Evolutionary conservation across 805 yeast genomes (phyloP), one percentile per base, ranked within the genome.

Genomic region (Wickerhamiella shivajii): DNA sequence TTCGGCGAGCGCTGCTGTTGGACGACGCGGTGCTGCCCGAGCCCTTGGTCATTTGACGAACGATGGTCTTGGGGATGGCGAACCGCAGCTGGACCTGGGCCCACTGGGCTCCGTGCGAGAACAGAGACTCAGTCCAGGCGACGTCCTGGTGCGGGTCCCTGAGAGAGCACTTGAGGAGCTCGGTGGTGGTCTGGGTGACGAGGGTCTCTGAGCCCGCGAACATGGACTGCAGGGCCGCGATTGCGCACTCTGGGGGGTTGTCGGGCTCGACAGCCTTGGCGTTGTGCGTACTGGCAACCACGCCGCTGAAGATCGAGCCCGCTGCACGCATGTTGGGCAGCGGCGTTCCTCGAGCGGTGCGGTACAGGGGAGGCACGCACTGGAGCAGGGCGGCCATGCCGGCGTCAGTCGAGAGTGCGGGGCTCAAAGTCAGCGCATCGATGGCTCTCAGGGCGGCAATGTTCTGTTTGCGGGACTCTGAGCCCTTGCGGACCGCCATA

Each of bases 31-130:
- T 15, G 19, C 9, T 18, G n/a, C n/a, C n/a, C 5, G 32, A 25
- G 14, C 22, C 12, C 38, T 57, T 37, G 18, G 26, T 10, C 39
- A 21, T 36, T 36, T 26, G 31, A 41, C 33, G 41, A 50, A 65
- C 59, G 21, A 67, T 49, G 3, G 75, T 59, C 10, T 69, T 51
- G 27, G 80, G 59, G 3, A 77, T 64, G 18, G 72, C 58, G 56
- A 77, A 81, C 41, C 93, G 61, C 42, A 72, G 63, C 49, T 73
- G 93, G 24, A 74, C 90, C 0, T 83, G 96, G 7, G 81, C 69
- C 69, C 85, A 81, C 24, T 69, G 67, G 6, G 84, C 72, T 38
- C 80, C 66, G 40, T 71, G 59, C 41, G 74, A 75, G 23, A 80
- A 56, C 29, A 85, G 58, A 7, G 61, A 53, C 18, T 66, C 59